Evolutionary conservation across 2,329 filamentous ascomycete species (phyloP).

Genomic region (Mycosphaerelloides madeirae): DNA sequence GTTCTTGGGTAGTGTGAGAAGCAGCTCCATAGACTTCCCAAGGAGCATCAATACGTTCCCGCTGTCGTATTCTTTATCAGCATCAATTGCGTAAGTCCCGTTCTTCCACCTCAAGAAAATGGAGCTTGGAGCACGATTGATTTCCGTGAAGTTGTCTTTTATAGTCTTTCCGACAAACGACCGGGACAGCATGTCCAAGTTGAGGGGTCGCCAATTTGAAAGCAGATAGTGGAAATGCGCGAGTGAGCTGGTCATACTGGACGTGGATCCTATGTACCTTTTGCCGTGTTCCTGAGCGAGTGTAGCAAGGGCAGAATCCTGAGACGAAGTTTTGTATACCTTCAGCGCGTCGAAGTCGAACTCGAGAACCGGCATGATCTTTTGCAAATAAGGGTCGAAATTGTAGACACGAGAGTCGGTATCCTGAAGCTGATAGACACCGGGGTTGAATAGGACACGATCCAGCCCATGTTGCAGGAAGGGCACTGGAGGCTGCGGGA

Average conservation of each 20-base stretch:
- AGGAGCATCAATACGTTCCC: constrained; percentile 86
- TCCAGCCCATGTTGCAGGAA: constrained; percentile 70
- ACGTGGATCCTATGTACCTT: constrained; percentile 91
- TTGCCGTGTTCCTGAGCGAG: constrained; percentile 63
- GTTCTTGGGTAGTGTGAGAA: constrained; percentile 75
- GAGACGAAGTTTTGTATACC: constrained; percentile 85
- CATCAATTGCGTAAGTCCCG: constrained; percentile 88
- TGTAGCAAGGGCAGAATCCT: constrained; percentile 65
- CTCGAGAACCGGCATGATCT: constrained; percentile 87
- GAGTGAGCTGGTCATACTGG: constrained; percentile 85
- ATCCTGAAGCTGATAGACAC: constrained; percentile 88
- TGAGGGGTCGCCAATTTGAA: constrained; percentile 73
- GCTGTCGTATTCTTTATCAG: constrained; percentile 84
- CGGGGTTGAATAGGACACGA: constrained; percentile 89
- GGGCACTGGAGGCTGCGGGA: constrained; percentile 54
- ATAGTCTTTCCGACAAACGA: constrained; percentile 54
- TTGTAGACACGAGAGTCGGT: constrained; percentile 84
- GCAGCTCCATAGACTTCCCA: constrained; percentile 93
- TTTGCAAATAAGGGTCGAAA: constrained; percentile 89
- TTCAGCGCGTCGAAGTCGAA: constrained; percentile 88
- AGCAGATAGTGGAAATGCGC: constrained; percentile 90
- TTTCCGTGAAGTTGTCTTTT: constrained; percentile 62
- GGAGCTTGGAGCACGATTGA: constrained; percentile 69
- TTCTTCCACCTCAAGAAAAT: constrained; percentile 79
- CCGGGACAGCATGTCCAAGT: constrained; percentile 61